These are phyloP conservation scores for Fistulinella cinereoalba DNA, from an alignment of 1,284 basidiomycete species.

Conservation along the genomic window DNA sequence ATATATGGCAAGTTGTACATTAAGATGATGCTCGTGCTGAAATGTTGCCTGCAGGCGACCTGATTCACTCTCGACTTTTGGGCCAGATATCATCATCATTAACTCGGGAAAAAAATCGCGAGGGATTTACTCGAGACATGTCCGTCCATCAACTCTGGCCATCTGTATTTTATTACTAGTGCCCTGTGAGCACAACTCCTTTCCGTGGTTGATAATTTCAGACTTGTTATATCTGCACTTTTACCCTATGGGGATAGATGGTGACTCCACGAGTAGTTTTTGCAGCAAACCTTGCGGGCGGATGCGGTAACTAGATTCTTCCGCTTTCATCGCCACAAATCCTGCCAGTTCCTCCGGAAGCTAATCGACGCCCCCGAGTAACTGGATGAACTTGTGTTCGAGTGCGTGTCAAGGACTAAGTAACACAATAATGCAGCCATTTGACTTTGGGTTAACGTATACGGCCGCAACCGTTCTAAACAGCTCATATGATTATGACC, in stretches of 20 bases:
- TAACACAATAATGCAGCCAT: background rate
- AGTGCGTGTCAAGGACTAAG: slow-evolving; percentile 4
- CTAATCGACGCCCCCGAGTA: slow-evolving; percentile 7
- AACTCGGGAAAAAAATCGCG: slow-evolving; percentile 20
- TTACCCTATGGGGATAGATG: slow-evolving; percentile 11
- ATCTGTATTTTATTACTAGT: slow-evolving; percentile 6
- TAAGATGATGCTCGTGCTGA: background rate
- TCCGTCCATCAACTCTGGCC: slow-evolving; percentile 17
- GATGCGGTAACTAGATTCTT: slow-evolving; percentile 4
- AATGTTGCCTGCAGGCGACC: slow-evolving; percentile 5
- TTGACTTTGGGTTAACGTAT: slow-evolving; percentile 4
- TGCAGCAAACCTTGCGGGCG: slow-evolving; percentile 11
- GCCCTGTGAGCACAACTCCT: slow-evolving; percentile 8
- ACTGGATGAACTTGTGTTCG: slow-evolving; percentile 8
- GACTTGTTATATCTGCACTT: background rate
- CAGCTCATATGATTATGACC: slow-evolving; percentile 16
- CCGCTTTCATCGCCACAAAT: slow-evolving; percentile 11
- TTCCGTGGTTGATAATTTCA: too few relatives aligned
- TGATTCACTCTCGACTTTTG: slow-evolving; percentile 12
- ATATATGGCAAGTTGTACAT: slow-evolving; percentile 6
- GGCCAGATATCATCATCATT: slow-evolving; percentile 18
- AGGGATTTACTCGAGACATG: slow-evolving; percentile 14
- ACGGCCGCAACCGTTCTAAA: slow-evolving; percentile 9
- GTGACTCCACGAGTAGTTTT: slow-evolving; percentile 14
- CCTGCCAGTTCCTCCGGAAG: slow-evolving; percentile 11